Evolutionary conservation across 768 basidiomycete species (phyloP).

Genomic region (Kwoniella mangroviensis): DNA sequence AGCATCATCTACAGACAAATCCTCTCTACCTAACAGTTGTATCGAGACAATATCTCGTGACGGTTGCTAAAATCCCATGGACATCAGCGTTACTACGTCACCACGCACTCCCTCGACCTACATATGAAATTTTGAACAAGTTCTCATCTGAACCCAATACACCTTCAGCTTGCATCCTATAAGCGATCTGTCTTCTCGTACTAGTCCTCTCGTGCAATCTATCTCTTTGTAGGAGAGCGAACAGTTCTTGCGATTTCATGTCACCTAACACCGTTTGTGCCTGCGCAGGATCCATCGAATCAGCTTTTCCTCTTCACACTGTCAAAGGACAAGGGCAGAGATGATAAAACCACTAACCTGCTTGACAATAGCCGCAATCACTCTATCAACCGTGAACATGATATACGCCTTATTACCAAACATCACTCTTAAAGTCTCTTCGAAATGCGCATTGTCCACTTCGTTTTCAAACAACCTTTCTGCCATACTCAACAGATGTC

Average conservation of each 20-base stretch:
- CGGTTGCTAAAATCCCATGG: conserved; percentile 44
- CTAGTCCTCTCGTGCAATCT: conserved; percentile 60
- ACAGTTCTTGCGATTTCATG: conserved; percentile 82
- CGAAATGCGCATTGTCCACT: conserved; percentile 86
- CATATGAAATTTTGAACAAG: conserved; percentile 61
- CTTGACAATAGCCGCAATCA: conserved; percentile 86
- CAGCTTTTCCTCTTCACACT: conserved; percentile 14
- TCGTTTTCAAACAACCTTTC: conserved; percentile 94
- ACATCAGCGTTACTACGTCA: conserved; percentile 1
- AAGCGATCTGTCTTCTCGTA: conserved; percentile 59
- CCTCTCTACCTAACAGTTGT: conserved; percentile 60
- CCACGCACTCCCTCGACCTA: conserved; percentile 34
- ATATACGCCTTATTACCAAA: conserved; percentile 74
- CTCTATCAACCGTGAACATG: conserved; percentile 90
- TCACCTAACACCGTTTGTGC: conserved; percentile 86
- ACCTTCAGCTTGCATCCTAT: conserved; percentile 59
- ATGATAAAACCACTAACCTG: conserved; percentile 74
- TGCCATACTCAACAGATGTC: conserved; percentile 84
- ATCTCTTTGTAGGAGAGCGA: conserved; percentile 72
- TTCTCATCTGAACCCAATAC: conserved; percentile 60
- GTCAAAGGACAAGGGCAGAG: conserved; percentile 40
- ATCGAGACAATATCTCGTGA: conserved; percentile 54
- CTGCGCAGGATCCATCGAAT: conserved; percentile 59
- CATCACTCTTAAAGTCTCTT: conserved; percentile 89
- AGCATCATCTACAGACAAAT: conserved; percentile 61